Percentiles rank a stretch among this genome's conserved stretches.
Evolutionary conservation across 257 asterid species (phyloP).

Genomic region (Solanum chmielewskii): DNA sequence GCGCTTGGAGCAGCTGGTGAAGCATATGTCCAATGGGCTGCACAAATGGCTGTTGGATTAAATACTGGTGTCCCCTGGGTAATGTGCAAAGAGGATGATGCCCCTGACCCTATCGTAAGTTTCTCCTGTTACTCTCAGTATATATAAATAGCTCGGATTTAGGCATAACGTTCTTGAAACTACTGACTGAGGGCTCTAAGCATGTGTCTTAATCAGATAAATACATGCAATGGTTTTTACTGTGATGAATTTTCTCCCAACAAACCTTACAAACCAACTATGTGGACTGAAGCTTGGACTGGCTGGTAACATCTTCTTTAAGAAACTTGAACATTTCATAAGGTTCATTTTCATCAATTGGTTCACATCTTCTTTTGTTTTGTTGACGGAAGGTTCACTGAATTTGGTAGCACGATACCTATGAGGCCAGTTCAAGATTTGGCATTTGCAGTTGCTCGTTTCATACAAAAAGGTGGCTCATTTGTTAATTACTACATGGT

Average conservation of each 20-base stretch:
- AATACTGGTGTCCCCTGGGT: constrained; percentile 67
- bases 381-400: constrained; percentile 37
- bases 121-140: not conserved
- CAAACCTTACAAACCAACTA: constrained; percentile 50
- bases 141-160: not conserved
- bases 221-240: constrained; percentile 63
- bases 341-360: not conserved
- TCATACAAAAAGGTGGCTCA: constrained; percentile 52
- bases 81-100: constrained; percentile 70
- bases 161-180: not conserved
- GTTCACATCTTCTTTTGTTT: not conserved
- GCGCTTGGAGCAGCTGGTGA: constrained; percentile 44
- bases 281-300: constrained; percentile 83
- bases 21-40: constrained; percentile 58
- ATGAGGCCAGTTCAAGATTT: constrained; percentile 65
- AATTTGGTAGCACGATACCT: constrained; percentile 46
- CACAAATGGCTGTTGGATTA: constrained; percentile 54
- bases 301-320: constrained; percentile 28
- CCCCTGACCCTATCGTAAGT: constrained; percentile 62
- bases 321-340: too few relatives aligned
- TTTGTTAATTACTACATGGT: constrained; percentile 68
- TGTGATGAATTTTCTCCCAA: constrained; percentile 54
- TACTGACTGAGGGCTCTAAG: not conserved
- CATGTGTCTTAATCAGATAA: constrained; percentile 30
- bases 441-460: constrained; percentile 66